Conservation (phyloP, 345 rosid genomes). For the Salix caprea region DNA sequence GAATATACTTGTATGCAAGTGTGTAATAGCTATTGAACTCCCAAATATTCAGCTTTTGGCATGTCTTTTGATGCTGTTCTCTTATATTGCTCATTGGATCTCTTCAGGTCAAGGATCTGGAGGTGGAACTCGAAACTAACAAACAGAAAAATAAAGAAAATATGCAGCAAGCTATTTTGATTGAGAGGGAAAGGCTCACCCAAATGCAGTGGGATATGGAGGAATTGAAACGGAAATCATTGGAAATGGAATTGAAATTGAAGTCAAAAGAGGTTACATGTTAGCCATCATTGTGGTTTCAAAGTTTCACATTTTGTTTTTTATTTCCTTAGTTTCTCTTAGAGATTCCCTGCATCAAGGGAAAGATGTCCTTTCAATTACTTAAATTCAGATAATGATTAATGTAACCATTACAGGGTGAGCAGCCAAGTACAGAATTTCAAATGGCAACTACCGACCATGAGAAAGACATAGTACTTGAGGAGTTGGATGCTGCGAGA, state of each 20-base stretch:
- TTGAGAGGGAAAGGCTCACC: conserved; percentile 82
- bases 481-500: conserved; percentile 66
- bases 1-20: background rate
- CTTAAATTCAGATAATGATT: background rate
- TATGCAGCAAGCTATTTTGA: conserved; percentile 77
- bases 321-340: background rate
- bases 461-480: conserved; percentile 36
- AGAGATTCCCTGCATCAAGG: background rate
- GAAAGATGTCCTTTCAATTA: background rate
- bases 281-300: conserved; percentile 6
- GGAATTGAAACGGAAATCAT: conserved; percentile 75
- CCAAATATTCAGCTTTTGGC: background rate
- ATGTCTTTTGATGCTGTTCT: background rate
- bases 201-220: conserved; percentile 99
- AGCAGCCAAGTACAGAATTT: conserved; percentile 34
- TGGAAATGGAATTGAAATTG: conserved; percentile 87
- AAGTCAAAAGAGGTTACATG: conserved; percentile 59
- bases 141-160: conserved; percentile 89
- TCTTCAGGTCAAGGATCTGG: conserved; percentile 84
- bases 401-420: conserved; percentile 47
- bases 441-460: conserved; percentile 32
- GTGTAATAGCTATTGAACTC: background rate
- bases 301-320: background rate
- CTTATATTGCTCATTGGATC: conserved; percentile 4
- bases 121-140: conserved; percentile 83